Evolutionary conservation across 306 rosid species (phyloP), one percentile per base, ranked within the genome.

Genomic region (Prunus campanulata): DNA sequence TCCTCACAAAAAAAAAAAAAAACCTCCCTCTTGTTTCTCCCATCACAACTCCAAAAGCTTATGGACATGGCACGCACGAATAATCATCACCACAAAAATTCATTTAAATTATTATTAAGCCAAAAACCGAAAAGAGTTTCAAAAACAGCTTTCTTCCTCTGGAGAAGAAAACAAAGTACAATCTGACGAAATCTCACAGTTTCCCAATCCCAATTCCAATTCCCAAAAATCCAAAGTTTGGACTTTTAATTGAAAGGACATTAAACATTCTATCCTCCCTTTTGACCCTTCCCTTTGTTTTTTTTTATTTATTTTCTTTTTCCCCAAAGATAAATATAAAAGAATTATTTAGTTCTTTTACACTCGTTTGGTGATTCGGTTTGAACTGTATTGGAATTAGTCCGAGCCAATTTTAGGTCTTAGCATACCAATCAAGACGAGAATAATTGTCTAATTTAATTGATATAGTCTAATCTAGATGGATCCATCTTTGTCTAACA

Each of bases 131-230:
- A 13, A 25, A 12, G 1, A 60, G 7, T 13, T 12, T 8, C 65
- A 15, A 74, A 76, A 59, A 24, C 6, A 51, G 20, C 15, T 3
- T 11, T 12, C 35, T 74, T 72, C 79, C 70, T 47, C 76, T 19
- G 47, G 57, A 19, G 76, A 78, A 75, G 80, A 72, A 80, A 82
- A 84, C 86, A 80, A 85, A 68, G 78, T 64, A 76, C 68, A 85
- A 85, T 61, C 78, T 70, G 85, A 83, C 83, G 76, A 81, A 73
- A 82, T 1, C 61, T 19, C 69, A 3, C 12, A 48, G 16, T 19
- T 35, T 56, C 27, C 59, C 59, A 52, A 52, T 18, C 22, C 57
- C 14, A 49, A 52, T 29, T 8, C 13, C 46, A 62, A 15, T 27
- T 25, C 5, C 66, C 66, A 27, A 62, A 62, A 7, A 8, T 2